These are phyloP conservation scores for Malus sieversii DNA, from an alignment of 306 rosid genomes.

Conservation along the genomic window DNA sequence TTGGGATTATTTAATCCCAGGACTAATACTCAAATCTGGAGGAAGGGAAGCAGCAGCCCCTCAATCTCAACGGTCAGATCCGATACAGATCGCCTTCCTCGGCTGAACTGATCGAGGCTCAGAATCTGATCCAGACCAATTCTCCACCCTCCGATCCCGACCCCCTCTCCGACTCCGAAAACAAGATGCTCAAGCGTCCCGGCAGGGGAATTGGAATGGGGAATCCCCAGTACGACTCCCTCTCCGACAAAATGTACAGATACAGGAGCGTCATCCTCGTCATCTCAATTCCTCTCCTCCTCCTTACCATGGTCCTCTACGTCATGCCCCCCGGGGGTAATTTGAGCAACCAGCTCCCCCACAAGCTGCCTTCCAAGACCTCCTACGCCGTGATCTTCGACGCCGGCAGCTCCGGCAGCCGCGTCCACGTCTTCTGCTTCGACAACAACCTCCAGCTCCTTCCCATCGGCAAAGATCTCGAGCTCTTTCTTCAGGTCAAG, in stretches of 20 bases:
- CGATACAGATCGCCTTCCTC: conserved; percentile 94
- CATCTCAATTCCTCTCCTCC: conserved; percentile 58
- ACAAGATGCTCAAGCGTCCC: conserved; percentile 84
- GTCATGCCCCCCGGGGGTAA: conserved; percentile 48
- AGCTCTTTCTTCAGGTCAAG: conserved; percentile 63
- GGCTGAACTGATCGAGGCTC: conserved; percentile 64
- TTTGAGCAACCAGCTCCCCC: conserved; percentile 31
- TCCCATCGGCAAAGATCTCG: conserved; percentile 85
- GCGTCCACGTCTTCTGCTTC: conserved; percentile 86
- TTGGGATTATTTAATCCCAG: conserved; percentile 11
- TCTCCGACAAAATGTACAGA: conserved; percentile 64
- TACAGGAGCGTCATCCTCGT: conserved; percentile 66
- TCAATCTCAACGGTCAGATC: conserved; percentile 91
- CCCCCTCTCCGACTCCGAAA: conserved; percentile 21
- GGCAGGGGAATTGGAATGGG: conserved; percentile 6
- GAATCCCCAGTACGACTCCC: conserved; percentile 39
- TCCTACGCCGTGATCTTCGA: conserved; percentile 79
- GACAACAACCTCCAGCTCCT: conserved; percentile 68
- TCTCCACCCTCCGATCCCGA: conserved; percentile 57
- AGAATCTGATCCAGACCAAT: conserved; percentile 25
- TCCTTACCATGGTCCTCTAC: conserved; percentile 55
- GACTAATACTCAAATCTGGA: conserved; percentile 46
- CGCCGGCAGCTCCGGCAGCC: conserved; percentile 99
- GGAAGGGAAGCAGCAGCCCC: conserved; percentile 33
- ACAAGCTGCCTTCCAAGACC: conserved; percentile 48